Evolutionary conservation across 306 rosid species (phyloP).

Genomic region (Crataegus laevigata): DNA sequence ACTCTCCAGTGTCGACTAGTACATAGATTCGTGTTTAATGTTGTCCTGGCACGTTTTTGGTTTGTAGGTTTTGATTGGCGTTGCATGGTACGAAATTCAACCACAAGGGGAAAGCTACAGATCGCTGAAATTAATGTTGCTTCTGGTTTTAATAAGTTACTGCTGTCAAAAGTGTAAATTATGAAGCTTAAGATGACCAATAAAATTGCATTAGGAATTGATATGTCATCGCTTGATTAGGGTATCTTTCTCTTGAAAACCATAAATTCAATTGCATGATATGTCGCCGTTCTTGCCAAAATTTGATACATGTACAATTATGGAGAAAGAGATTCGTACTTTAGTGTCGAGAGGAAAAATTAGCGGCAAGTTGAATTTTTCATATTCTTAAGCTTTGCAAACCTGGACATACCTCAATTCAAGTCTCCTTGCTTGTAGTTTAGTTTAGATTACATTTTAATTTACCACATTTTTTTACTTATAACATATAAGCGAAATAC

Average conservation of each 20-base stretch:
- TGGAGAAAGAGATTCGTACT: too few species aligned
- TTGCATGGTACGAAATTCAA: not conserved
- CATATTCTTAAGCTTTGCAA: not conserved
- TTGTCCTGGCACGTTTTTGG: not conserved
- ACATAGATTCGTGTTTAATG: not conserved
- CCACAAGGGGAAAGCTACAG: not conserved
- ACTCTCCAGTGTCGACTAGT: not conserved
- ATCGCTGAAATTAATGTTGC: not conserved
- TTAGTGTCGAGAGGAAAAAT: not conserved
- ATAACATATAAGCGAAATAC: not conserved
- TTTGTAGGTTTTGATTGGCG: not conserved
- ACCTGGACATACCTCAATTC: not conserved
- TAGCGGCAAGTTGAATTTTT: not conserved
- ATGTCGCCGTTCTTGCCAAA: not conserved
- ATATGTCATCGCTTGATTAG: not conserved
- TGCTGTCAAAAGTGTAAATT: not conserved
- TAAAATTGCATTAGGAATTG: not conserved
- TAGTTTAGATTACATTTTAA: too few species aligned
- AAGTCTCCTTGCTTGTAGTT: too few species aligned
- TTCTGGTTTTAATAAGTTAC: not conserved
- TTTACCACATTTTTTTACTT: not conserved
- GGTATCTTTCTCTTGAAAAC: not conserved
- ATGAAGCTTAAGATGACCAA: not conserved
- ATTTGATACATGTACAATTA: too few species aligned
- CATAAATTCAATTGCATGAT: not conserved